Evolutionary conservation across 257 asterid species (phyloP), one percentile per base, ranked within the genome.

Genomic region (Henckelia pumila): DNA sequence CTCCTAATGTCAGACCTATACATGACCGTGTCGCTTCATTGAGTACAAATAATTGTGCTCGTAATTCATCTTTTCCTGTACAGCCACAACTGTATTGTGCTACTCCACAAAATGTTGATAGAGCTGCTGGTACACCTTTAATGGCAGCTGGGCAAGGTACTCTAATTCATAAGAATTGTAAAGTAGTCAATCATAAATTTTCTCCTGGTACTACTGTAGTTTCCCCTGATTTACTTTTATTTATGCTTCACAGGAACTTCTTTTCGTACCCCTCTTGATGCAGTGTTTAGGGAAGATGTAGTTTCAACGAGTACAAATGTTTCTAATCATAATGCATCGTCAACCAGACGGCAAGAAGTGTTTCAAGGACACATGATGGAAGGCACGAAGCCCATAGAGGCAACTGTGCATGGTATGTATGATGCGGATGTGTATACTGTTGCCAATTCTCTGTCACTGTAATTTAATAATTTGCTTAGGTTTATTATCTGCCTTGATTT

Each of bases 251-350:
- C 78, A 80, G 88, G 80, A 70, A 68, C 33, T 75, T 66, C 68
- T 37, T 73, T 61, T 70, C n/a, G 61, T 30, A 44, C 16, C 14
- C 44, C 75, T 65, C 55, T 63, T n/a, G 61, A 80, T 60, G 64
- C 17, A 66, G 71, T 73, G 60, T 66, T 59, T 60, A 70, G 74
- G 63, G 71, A 75, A 66, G 68, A 67, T 26, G 77, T 67, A 64
- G 75, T 56, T 79, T 81, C 84, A 47, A 23, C 65, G 44, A 64
- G 62, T 61, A 73, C 75, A 63, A 79, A 73, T 20, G 79, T 55
- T 49, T 58, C 73, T 25, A 85, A 75, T 64, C 76, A 79, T 52
- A 56, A 44, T 52, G 30, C 71, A 67, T 56, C 67, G 28, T 69
- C 75, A 68, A 29, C 72, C 20, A 30, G 70, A 76, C 77, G 56